Evolutionary conservation across 176 grass and related monocot species (phyloP), one percentile per base, ranked within the genome.

Genomic region (Hyparrhenia diplandra): DNA sequence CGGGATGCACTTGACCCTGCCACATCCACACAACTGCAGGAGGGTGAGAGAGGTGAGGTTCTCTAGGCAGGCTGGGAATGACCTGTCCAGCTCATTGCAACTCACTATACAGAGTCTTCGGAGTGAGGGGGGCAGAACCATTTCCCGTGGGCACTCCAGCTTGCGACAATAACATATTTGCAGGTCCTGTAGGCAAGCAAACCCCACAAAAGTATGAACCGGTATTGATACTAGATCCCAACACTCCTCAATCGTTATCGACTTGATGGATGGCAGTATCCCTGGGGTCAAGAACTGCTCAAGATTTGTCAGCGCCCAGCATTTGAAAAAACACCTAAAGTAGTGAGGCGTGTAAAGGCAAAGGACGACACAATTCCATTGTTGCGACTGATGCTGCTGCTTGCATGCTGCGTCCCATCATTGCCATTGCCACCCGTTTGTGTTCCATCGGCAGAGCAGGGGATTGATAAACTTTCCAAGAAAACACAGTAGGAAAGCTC

Each of bases 121-220:
- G 74, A 75, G 57, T 23, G 31, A 85, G 21, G 39, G 76, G 69
- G 4, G 52, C 52, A 57, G 14, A n/a, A 57, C 40, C 40, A 41
- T 41, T 41, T 41, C 40, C 40, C 40, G 40, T 41, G 40, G 40
- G 40, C 40, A 41, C 52, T n/a, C 52, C 32, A 85, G 27, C 10
- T 77, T 69, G 71, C 17, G 45, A 21, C 73, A 85, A 25, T 23
- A 0, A 40, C n/a, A 59, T 25, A 85, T 47, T 25, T 45, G 30
- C 58, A 85, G 76, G 63, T 77, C 82, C 20, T 85, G 39, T 37
- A 85, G 61, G 45, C 18, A 68, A 54, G 4, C 12, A 69, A 85
- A 78, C 42, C 73, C 62, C 4, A 20, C 13, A 52, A 85, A 77
- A 8, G 30, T 78, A 41, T 69, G 54, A 49, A 60, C 62, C 13